Evolutionary conservation across 345 rosid genomes (phyloP), one percentile per base, ranked within the genome.

Genomic region (Draba incana): DNA sequence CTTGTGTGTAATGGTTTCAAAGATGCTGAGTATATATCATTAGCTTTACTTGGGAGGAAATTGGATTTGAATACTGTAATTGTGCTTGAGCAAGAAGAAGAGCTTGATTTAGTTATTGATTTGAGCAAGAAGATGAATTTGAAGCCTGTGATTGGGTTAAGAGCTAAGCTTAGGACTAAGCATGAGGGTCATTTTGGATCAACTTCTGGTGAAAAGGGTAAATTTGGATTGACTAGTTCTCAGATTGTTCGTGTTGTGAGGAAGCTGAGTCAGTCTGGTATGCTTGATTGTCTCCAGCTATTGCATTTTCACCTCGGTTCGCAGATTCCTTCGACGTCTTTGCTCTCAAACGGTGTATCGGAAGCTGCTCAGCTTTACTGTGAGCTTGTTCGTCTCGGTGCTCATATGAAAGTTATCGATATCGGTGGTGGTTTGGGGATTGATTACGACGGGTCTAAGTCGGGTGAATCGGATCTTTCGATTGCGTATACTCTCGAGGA

Each of bases 101-200:
- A 95, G 83, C 82, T 95, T 14, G 91, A 91, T 79, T 72, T 88
- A 77, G 92, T 92, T 45, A 78, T 95, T 42, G 83, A 79, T 1
- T 53, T 92, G 64, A 84, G 93, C 77, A 78, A 75, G 70, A 88
- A 92, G 80, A 83, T 92, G 52, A 54, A 57, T 3, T 77, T 89
- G 13, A 80, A 83, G 68, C 92, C 99, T 1, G 90, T 88, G 9
- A 75, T 95, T 69, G 99, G 98, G 0, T 75, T 83, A 30, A 81
- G 99, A n/a, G 99, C 99, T n/a, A 94, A 94, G 79, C 84, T 94
- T 66, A 84, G 99, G 28, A 94, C 98, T n/a, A 89, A 81, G 49
- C 99, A 94, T 39, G 79, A 93, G 0, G 98, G 98, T n/a, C 98
- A 92, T 79, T 95, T 95, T 55, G 97, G 99, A 2, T 76, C 96